Base-by-base conservation (phyloP, 176 grass and related monocot species). In the Zoysia pacifica region DNA sequence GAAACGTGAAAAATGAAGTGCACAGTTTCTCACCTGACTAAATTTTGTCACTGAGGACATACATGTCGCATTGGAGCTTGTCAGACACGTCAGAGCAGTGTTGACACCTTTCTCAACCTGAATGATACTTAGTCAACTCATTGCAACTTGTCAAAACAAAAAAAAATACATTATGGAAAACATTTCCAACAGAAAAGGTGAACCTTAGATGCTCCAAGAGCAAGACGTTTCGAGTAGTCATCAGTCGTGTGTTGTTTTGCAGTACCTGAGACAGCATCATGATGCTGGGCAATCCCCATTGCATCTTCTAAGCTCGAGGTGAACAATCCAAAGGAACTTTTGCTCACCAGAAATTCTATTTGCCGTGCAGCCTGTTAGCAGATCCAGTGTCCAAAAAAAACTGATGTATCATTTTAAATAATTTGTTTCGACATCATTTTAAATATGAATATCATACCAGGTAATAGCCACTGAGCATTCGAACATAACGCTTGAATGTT, bases 231-330 rank as follows among this genome's bases (percentile, higher is more conserved):
- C 1, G 87, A 67, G 81, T 94, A 97, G 74, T 97, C 94, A 77
- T 92, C 86, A 75, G 94, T 94, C 43, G 94, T 97, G 48, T 94
- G 89, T 56, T 97, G 91, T 69, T 91, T 85, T 47, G 94, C 89
- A 14, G 94, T 97, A 73, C 94, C 94, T 62, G 91, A 79, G 44
- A 94, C 87, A 36, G 91, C 94, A 82, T 97, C 94, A 59, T 97
- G 94, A 94, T 97, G 94, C 52, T 97, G 94, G 45, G 87, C 89
- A 45, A 97, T 86, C 60, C 86, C 91, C 87, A 97, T 65, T 80
- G 94, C 87, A 50, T 94, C 94, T 79, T 88, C 91, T 65, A 97
- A 89, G 78, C 89, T 94, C 5, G 76, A 82, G 46, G 91, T 94
- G 85, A 91, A 88, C n/a, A 81, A 54, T 83, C 83, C 91, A 56